Conservation (phyloP, 2,329 filamentous ascomycete species). For the Colletotrichum liaoningense region DNA sequence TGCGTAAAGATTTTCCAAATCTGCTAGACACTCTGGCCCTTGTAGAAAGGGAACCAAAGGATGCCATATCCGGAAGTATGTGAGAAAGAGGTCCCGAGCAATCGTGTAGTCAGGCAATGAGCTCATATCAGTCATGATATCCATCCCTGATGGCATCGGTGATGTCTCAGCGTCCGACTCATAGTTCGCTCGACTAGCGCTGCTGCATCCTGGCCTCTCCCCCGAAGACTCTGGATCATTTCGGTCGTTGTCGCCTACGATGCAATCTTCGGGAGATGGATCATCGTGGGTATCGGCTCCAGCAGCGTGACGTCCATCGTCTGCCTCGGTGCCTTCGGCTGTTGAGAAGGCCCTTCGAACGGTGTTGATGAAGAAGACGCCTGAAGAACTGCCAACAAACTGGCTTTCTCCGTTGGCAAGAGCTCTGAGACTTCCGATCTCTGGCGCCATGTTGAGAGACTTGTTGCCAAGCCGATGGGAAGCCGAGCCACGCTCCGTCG, state of each 20-base stretch:
- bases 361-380: slow-evolving; percentile 65
- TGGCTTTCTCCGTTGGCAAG: slow-evolving; percentile 50
- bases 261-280: slow-evolving; percentile 31
- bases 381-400: slow-evolving; percentile 63
- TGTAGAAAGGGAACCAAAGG: slow-evolving; percentile 64
- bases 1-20: slow-evolving; percentile 48
- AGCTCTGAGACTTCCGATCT: slow-evolving; percentile 33
- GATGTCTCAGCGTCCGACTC: neutral
- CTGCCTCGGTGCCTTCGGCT: slow-evolving; percentile 31
- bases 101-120: slow-evolving; percentile 8
- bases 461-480: neutral
- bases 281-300: neutral
- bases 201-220: neutral
- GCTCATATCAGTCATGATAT: slow-evolving; percentile 1
- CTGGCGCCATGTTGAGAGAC: neutral
- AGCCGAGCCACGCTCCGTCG: too few relatives aligned
- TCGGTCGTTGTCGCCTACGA: slow-evolving; percentile 19
- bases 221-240: neutral
- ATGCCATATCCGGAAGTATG: slow-evolving; percentile 64
- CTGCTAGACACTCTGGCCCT: slow-evolving; percentile 58
- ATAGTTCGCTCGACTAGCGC: neutral
- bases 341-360: slow-evolving; percentile 62
- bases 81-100: slow-evolving; percentile 55
- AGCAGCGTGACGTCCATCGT: slow-evolving; percentile 35
- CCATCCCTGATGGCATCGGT: neutral